These are phyloP conservation scores for Stephania yunnanensis DNA, from an alignment of 164 flowering plant genomes.

Conservation along the genomic window DNA sequence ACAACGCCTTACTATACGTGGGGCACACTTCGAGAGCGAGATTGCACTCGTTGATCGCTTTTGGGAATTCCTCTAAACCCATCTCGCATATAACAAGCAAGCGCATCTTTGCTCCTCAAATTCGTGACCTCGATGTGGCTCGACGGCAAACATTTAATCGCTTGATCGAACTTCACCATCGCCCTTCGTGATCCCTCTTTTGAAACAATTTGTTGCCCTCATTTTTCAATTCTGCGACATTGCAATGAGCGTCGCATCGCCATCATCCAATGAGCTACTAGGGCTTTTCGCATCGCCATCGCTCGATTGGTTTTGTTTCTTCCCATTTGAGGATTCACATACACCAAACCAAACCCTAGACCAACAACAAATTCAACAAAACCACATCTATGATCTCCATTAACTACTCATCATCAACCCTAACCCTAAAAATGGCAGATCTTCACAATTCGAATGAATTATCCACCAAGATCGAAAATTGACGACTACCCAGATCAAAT, in stretches of 20 bases:
- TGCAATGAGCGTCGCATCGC: slow-evolving; percentile 44
- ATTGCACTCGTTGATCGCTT: slow-evolving; percentile 73
- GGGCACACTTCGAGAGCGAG: too few relatives aligned
- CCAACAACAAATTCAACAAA: too few relatives aligned
- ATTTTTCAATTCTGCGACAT: slow-evolving; percentile 66
- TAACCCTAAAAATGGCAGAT: too few relatives aligned
- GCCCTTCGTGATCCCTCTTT: slow-evolving; percentile 71
- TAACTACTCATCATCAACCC: too few relatives aligned
- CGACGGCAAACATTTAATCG: slow-evolving; percentile 65
- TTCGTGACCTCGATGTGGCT: slow-evolving; percentile 62
- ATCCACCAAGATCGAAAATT: too few relatives aligned
- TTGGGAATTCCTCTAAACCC: slow-evolving; percentile 65
- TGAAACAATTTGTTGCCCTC: slow-evolving; percentile 82
- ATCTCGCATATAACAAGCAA: slow-evolving; percentile 81
- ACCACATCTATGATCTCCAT: too few relatives aligned
- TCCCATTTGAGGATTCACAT: slow-evolving; percentile 45
- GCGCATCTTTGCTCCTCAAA: slow-evolving; percentile 75
- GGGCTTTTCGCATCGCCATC: slow-evolving; percentile 25
- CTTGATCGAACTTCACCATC: slow-evolving; percentile 72
- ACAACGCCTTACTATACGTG: slow-evolving; percentile 76
- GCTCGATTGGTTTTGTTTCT: slow-evolving; percentile 32
- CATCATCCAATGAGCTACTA: slow-evolving; percentile 38
- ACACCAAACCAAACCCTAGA: too few relatives aligned
- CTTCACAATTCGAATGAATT: too few relatives aligned
- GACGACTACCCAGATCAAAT: too few relatives aligned